phyloP scores from a whole-genome alignment of 768 basidiomycete species.

The Pholiota microspora region DNA sequence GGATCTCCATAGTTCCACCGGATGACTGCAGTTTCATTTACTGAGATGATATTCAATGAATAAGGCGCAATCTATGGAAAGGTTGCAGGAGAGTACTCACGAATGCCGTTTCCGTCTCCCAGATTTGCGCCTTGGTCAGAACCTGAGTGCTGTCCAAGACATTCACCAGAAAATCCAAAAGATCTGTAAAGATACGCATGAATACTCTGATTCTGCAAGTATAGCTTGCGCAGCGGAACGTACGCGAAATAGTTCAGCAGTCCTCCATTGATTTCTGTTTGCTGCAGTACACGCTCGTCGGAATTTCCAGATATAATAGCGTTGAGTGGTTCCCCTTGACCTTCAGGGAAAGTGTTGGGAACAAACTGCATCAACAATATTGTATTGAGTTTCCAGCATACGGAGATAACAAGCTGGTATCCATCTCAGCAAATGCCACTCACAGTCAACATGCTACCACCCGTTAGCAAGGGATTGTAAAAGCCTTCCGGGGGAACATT shows the following conservation, averaged over 20 bases:
- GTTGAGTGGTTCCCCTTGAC: slow-evolving; percentile 87
- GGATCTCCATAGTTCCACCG: slow-evolving; percentile 84
- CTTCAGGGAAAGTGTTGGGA: slow-evolving; percentile 58
- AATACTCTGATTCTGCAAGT: background rate
- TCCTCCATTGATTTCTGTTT: slow-evolving; percentile 62
- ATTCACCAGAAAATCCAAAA: slow-evolving; percentile 72
- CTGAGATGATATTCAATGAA: slow-evolving; percentile 31
- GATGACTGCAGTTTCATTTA: slow-evolving; percentile 81
- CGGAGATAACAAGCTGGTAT: background rate
- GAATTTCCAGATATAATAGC: slow-evolving; percentile 77
- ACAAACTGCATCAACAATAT: slow-evolving; percentile 38
- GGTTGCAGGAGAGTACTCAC: slow-evolving; percentile 38
- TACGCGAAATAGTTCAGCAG: slow-evolving; percentile 81
- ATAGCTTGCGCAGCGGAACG: slow-evolving; percentile 27
- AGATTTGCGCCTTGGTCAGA: slow-evolving; percentile 69
- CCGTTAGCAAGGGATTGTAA: slow-evolving; percentile 50
- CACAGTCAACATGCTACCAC: slow-evolving; percentile 75
- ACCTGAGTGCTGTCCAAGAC: slow-evolving; percentile 79
- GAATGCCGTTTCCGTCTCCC: slow-evolving; percentile 75
- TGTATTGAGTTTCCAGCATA: background rate
- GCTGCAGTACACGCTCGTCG: slow-evolving; percentile 63
- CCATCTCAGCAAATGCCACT: slow-evolving; percentile 24
- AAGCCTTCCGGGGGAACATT: slow-evolving; percentile 55
- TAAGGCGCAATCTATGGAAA: background rate
- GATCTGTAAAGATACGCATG: slow-evolving; percentile 42